phyloP scores from a whole-genome alignment of 495 filamentous ascomycete genomes.

The Xylaria curta region DNA sequence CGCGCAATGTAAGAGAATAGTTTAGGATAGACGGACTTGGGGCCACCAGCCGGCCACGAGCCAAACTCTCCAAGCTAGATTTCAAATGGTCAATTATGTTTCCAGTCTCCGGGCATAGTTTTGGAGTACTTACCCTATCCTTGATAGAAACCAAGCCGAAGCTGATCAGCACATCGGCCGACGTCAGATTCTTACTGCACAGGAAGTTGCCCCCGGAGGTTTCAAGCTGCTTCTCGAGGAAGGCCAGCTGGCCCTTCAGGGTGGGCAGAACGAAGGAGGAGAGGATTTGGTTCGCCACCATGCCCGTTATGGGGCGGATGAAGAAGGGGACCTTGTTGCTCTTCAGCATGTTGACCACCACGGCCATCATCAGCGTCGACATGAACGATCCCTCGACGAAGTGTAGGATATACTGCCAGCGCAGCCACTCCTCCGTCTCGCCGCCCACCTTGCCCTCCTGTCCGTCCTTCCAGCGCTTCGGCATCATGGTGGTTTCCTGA shows the following conservation, averaged over 20 bases:
- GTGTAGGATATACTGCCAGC: constrained; percentile 80
- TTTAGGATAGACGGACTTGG: constrained; percentile 44
- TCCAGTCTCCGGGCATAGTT: background rate
- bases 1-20: constrained; percentile 67
- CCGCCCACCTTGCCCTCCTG: constrained; percentile 63
- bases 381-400: constrained; percentile 77
- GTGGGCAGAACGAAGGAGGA: constrained; percentile 67
- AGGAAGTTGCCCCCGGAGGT: constrained; percentile 72
- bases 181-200: constrained; percentile 73
- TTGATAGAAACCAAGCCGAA: constrained; percentile 71
- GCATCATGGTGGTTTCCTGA: constrained; percentile 59
- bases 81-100: background rate
- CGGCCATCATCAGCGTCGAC: constrained; percentile 64
- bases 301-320: constrained; percentile 74
- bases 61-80: constrained; percentile 54
- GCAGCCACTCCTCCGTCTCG: constrained; percentile 77
- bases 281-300: constrained; percentile 68
- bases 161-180: constrained; percentile 80
- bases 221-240: constrained; percentile 74
- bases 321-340: constrained; percentile 79
- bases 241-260: constrained; percentile 67
- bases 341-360: constrained; percentile 53
- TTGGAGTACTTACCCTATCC: constrained; percentile 42
- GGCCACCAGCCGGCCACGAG: constrained; percentile 32
- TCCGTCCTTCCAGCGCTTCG: constrained; percentile 64